Percentiles rank a stretch among this genome's conserved stretches.
These are phyloP conservation scores for Prunus yedoensis DNA, from an alignment of 331 rosid genomes.

Conservation along the genomic window DNA sequence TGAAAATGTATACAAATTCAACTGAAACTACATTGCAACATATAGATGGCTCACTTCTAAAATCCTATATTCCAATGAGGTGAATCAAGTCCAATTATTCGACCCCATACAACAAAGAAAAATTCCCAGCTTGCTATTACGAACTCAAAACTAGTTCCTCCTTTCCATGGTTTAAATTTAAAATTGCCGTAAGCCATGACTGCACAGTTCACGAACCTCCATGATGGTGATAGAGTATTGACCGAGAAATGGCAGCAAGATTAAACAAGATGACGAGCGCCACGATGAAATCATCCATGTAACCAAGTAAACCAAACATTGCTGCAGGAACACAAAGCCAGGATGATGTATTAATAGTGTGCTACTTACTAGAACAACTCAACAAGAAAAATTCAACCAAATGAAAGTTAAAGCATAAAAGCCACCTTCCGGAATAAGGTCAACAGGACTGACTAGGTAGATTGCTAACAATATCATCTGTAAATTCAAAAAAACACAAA, in stretches of 20 bases:
- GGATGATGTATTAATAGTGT: neutral
- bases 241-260: conserved; percentile 73
- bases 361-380: neutral
- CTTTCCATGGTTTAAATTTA: neutral
- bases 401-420: neutral
- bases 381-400: conserved; percentile 4
- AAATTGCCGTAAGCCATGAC: neutral
- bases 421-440: conserved; percentile 97
- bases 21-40: neutral
- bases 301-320: conserved; percentile 72
- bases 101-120: neutral
- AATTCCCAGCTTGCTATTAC: neutral
- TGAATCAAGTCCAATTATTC: neutral
- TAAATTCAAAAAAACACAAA: neutral
- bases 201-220: conserved; percentile 55
- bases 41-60: neutral
- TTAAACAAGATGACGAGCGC: conserved; percentile 70
- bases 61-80: neutral
- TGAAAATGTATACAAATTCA: neutral
- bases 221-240: conserved; percentile 67
- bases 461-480: conserved; percentile 61
- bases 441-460: conserved; percentile 79
- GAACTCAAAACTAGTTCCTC: neutral
- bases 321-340: conserved; percentile 45
- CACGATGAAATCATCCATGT: conserved; percentile 75